Percentiles rank a stretch among this genome's conserved stretches.
Conservation (phyloP, 208 protist species). For the Leishmania martiniquensis region DNA sequence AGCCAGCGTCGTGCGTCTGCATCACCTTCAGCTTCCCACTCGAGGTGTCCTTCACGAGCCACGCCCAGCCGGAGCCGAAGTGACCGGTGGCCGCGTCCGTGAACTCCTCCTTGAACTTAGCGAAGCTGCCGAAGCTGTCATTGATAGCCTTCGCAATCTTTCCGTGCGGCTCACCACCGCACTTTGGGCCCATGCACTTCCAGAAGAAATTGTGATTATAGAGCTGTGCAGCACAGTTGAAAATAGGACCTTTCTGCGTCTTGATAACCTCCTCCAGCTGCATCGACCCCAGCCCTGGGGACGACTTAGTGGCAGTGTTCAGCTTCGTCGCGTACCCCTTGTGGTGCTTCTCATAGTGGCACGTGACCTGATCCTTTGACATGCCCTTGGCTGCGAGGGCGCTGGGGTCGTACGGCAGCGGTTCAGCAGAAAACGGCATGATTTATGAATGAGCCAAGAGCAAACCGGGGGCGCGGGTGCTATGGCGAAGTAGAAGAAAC, state of each 20-base stretch:
- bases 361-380: slow-evolving; percentile 88
- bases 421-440: slow-evolving; percentile 76
- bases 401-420: slow-evolving; percentile 81
- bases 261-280: slow-evolving; percentile 86
- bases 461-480: slow-evolving; percentile 68
- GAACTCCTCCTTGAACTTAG: slow-evolving; percentile 95
- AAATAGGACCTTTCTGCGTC: slow-evolving; percentile 78
- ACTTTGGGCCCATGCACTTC: slow-evolving; percentile 76
- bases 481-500: slow-evolving; percentile 17
- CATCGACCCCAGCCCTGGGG: slow-evolving; percentile 68
- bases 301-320: slow-evolving; percentile 75
- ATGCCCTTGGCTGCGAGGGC: slow-evolving; percentile 84
- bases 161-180: slow-evolving; percentile 64
- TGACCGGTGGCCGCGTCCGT: slow-evolving; percentile 80
- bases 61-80: slow-evolving; percentile 96
- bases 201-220: slow-evolving; percentile 97
- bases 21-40: slow-evolving; percentile 84
- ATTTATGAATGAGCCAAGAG: slow-evolving; percentile 80
- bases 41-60: slow-evolving; percentile 91
- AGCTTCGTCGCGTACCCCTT: slow-evolving; percentile 92
- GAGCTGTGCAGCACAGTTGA: slow-evolving; percentile 94
- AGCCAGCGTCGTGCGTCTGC: slow-evolving; percentile 82
- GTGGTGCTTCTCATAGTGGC: slow-evolving; percentile 94
- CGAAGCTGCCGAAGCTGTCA: slow-evolving; percentile 82
- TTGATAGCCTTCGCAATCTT: slow-evolving; percentile 75